These are phyloP conservation scores for Chenopodium album DNA, from an alignment of 148 eudicot genomes.

Conservation along the genomic window DNA sequence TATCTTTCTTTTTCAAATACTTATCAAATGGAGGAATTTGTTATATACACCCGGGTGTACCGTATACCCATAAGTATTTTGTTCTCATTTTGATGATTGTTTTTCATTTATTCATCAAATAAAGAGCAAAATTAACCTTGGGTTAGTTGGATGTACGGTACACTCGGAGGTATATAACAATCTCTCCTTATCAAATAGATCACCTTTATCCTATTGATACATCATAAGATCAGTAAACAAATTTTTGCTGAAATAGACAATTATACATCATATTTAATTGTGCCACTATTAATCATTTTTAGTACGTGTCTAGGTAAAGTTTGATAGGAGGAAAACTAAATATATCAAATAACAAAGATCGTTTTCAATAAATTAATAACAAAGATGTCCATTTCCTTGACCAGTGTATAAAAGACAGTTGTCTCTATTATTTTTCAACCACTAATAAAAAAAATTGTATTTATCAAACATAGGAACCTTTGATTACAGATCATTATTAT, in stretches of 20 bases:
- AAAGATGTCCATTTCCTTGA: neutral
- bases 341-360: neutral
- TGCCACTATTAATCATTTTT: neutral
- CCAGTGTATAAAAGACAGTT: neutral
- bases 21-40: too few relatives aligned
- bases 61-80: too few relatives aligned
- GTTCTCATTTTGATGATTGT: too few relatives aligned
- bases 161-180: too few relatives aligned
- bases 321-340: too few relatives aligned
- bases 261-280: too few relatives aligned
- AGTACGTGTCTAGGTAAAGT: neutral
- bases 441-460: neutral
- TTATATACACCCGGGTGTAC: too few relatives aligned
- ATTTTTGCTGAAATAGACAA: neutral
- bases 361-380: neutral
- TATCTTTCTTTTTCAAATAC: neutral
- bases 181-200: neutral
- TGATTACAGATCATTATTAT: neutral
- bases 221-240: neutral
- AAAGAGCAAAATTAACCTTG: too few relatives aligned
- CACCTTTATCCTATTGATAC: neutral
- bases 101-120: too few relatives aligned
- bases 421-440: neutral
- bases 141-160: too few relatives aligned
- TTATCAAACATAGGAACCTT: neutral